phyloP scores from a whole-genome alignment of 768 basidiomycete genomes.

The Suillus decipiens region DNA sequence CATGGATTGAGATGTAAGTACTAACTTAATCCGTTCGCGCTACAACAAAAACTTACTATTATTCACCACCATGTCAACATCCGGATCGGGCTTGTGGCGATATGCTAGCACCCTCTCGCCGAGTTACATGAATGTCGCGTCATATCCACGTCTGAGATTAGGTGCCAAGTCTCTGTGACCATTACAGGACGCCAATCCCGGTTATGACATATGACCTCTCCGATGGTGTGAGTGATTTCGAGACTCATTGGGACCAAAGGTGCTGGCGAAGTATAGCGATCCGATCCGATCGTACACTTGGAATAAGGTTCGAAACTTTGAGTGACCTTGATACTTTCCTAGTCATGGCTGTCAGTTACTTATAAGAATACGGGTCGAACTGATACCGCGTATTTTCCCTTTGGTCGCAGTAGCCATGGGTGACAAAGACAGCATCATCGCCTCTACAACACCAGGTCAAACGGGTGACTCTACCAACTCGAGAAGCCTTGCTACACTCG shows the following conservation, averaged over 20 bases:
- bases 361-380: not conserved
- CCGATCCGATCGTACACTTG: not conserved
- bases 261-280: not conserved
- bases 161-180: not conserved
- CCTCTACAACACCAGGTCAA: not conserved
- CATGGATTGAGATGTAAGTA: not conserved
- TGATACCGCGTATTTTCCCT: not conserved
- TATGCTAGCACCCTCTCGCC: not conserved
- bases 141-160: not conserved
- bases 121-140: not conserved
- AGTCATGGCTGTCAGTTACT: not conserved
- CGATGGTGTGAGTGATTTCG: not conserved
- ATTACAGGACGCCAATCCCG: not conserved
- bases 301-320: not conserved
- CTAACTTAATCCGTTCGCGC: not conserved
- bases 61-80: not conserved
- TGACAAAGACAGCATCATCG: not conserved
- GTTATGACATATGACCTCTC: not conserved
- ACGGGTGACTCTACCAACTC: not conserved
- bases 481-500: slow-evolving; percentile 11
- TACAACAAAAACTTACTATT: not conserved
- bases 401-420: not conserved
- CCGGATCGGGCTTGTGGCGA: too few species aligned
- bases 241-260: not conserved
- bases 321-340: not conserved